phyloP scores from a whole-genome alignment of 1,284 basidiomycete genomes.

The Ganoderma lingzhi region DNA sequence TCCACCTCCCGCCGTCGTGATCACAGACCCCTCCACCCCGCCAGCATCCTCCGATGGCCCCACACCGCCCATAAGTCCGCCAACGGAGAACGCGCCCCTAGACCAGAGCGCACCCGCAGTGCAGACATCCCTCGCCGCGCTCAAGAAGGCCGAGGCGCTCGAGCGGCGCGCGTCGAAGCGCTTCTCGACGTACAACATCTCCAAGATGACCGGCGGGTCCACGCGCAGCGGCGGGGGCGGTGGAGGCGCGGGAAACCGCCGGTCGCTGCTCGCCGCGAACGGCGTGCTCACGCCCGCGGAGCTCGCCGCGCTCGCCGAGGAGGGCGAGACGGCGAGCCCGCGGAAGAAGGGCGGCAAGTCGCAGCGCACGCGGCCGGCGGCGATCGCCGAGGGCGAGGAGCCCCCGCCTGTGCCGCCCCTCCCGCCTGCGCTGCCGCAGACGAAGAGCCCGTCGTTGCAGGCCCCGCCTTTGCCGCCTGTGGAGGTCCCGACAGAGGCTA shows the following conservation, averaged over 20 bases:
- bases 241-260: conserved; percentile 56
- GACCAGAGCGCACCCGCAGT: conserved; percentile 61
- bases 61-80: conserved; percentile 29
- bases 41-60: conserved; percentile 35
- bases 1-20: conserved; percentile 48
- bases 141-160: conserved; percentile 88
- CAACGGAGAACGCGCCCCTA: conserved; percentile 19
- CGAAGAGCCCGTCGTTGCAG: conserved; percentile 16
- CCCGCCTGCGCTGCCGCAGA: conserved; percentile 34
- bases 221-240: conserved; percentile 40
- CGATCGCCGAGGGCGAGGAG: conserved; percentile 50
- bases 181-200: conserved; percentile 95
- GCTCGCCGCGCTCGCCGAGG: conserved; percentile 73
- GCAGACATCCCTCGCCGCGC: conserved; percentile 86
- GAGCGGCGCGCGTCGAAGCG: conserved; percentile 95
- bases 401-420: conserved; percentile 59
- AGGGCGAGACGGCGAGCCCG: conserved; percentile 55
- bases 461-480: conserved; percentile 9
- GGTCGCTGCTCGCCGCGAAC: conserved; percentile 69
- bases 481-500: conserved; percentile 4
- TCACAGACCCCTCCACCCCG: conserved; percentile 56
- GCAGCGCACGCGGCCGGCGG: conserved; percentile 40
- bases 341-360: conserved; percentile 39
- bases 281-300: conserved; percentile 69
- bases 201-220: conserved; percentile 85